A percentile compares a stretch with the other conserved stretches of the same genome.
Evolutionary conservation across 805 yeast genomes (phyloP).

Genomic region (Metschnikowia noctiluminum): DNA sequence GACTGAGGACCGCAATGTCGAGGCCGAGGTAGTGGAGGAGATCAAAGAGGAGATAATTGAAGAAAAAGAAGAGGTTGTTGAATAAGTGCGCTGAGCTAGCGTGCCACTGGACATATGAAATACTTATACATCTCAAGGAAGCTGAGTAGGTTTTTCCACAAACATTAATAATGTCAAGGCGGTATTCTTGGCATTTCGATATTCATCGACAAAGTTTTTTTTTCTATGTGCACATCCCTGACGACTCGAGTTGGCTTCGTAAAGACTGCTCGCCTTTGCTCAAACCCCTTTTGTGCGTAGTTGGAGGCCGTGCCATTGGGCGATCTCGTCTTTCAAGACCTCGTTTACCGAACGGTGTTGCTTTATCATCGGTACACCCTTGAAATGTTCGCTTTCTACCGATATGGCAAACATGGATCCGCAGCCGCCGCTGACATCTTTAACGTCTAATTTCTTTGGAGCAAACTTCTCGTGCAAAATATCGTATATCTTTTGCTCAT

Average conservation of each 20-base stretch:
- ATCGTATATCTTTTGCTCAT: conserved; percentile 61
- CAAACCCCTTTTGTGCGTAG: conserved; percentile 60
- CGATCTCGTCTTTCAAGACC: conserved; percentile 76
- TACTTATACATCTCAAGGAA: not conserved
- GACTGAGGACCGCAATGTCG: conserved; percentile 48
- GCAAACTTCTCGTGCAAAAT: conserved; percentile 52
- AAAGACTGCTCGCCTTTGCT: not conserved
- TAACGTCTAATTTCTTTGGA: conserved; percentile 64
- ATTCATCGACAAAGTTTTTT: no score
- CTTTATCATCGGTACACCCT: conserved; percentile 79
- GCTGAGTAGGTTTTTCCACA: not conserved
- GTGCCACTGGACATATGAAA: conserved; percentile 2
- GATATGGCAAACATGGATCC: conserved; percentile 96
- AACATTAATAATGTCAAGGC: no score
- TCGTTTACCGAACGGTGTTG: conserved; percentile 90
- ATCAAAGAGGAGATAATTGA: conserved; percentile 41
- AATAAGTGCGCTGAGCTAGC: conserved; percentile 21
- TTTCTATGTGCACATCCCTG: conserved; percentile 2
- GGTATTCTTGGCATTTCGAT: no score
- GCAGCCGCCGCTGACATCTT: conserved; percentile 89
- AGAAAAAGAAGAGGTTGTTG: conserved; percentile 69
- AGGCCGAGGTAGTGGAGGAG: conserved; percentile 59
- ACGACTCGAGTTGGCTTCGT: not conserved
- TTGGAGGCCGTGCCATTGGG: conserved; percentile 94
- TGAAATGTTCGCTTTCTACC: conserved; percentile 68